Evolutionary conservation across 78 protist species (phyloP).

Genomic region (Planoprotostelium fungivorum): DNA sequence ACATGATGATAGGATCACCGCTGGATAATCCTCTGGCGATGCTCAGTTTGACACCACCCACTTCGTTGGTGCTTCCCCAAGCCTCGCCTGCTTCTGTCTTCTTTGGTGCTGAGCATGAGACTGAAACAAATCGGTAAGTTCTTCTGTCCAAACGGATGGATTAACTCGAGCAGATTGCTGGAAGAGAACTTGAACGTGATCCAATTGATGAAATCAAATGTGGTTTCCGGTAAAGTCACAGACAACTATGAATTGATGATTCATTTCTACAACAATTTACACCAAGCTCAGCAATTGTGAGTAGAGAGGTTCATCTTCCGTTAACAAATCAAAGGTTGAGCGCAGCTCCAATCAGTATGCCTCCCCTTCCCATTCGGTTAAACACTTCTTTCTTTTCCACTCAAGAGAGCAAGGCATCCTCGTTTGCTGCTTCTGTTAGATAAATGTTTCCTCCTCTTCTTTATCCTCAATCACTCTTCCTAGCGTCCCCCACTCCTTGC

Average conservation of each 20-base stretch:
- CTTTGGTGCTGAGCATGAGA: neutral
- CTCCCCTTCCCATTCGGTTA: neutral
- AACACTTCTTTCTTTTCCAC: neutral
- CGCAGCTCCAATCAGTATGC: neutral
- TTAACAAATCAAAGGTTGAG: neutral
- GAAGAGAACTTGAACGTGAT: neutral
- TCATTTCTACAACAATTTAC: neutral
- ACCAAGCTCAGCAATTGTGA: neutral
- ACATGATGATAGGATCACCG: neutral
- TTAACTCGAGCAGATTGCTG: neutral
- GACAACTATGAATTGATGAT: neutral
- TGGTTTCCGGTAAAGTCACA: neutral
- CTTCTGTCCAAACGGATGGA: neutral
- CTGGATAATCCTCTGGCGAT: neutral
- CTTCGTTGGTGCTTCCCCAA: neutral
- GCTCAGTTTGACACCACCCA: neutral
- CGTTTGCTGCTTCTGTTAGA: no score
- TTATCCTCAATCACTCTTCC: no score
- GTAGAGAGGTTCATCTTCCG: neutral
- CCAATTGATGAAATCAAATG: neutral
- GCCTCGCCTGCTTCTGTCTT: neutral
- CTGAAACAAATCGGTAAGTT: neutral
- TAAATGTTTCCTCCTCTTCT: no score
- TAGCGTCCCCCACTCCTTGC: no score
- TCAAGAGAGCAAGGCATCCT: no score